These are phyloP conservation scores for Cladosporium colombiae DNA, from an alignment of 2,329 filamentous ascomycete genomes.

Conservation along the genomic window DNA sequence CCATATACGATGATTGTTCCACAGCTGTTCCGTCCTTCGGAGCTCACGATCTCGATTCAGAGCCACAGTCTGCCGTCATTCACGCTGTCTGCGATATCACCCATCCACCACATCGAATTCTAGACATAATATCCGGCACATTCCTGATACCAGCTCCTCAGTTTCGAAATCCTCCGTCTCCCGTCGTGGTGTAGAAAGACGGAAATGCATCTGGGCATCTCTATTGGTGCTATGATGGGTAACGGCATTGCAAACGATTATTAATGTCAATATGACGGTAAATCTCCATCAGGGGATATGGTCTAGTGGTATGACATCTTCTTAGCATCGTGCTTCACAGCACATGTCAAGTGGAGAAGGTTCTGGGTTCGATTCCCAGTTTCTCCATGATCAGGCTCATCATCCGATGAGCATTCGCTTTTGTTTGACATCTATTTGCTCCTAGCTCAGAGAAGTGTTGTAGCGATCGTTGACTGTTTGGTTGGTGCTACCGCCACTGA, in stretches of 20 bases:
- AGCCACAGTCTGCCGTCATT: not conserved
- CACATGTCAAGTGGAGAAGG: slow-evolving; percentile 1
- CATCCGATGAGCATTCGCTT: not conserved
- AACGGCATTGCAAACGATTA: not conserved
- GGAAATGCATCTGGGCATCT: not conserved
- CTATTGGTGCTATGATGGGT: not conserved
- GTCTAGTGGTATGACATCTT: slow-evolving; percentile 7
- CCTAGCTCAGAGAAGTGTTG: not conserved
- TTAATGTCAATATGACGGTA: not conserved
- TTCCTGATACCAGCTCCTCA: not conserved
- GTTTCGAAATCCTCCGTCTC: not conserved
- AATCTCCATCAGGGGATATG: not conserved
- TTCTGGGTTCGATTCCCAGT: slow-evolving; percentile 5
- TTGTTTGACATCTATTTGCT: not conserved
- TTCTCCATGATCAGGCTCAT: not conserved
- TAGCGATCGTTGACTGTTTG: not conserved
- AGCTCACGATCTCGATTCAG: not conserved
- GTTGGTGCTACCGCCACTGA: too few species aligned
- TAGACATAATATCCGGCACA: not conserved
- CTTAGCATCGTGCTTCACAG: not conserved
- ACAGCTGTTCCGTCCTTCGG: not conserved
- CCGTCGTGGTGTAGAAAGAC: not conserved
- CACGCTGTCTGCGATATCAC: not conserved
- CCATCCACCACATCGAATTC: not conserved
- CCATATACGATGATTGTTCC: not conserved